These are phyloP conservation scores for Schizothecium vesticola DNA, from an alignment of 495 filamentous ascomycete species.

Conservation along the genomic window DNA sequence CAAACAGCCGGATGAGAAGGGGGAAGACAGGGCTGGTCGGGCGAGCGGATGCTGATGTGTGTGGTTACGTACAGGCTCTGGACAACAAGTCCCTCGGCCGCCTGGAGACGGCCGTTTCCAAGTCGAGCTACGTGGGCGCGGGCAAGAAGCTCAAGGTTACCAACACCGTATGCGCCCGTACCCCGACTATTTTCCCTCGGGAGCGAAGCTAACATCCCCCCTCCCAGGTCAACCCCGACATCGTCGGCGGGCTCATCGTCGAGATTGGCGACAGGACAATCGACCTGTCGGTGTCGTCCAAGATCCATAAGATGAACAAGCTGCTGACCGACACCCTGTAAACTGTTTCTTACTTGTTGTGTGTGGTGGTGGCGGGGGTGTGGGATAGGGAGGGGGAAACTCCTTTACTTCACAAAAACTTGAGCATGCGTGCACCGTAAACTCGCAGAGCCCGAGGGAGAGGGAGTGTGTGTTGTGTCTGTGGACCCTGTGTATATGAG, in stretches of 20 bases:
- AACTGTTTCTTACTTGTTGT: constrained; percentile 42
- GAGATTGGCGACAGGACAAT: constrained; percentile 98
- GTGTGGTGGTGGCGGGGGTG: neutral
- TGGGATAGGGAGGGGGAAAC: neutral
- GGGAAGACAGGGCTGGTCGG: neutral
- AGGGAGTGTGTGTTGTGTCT: neutral
- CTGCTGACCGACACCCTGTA: constrained; percentile 92
- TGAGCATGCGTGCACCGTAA: neutral
- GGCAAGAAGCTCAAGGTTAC: constrained; percentile 98
- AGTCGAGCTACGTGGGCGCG: constrained; percentile 80
- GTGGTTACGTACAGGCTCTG: constrained; percentile 55
- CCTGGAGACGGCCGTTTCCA: constrained; percentile 81
- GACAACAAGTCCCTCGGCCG: constrained; percentile 78
- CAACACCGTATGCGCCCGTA: constrained; percentile 61
- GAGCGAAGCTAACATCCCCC: neutral
- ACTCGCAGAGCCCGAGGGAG: neutral
- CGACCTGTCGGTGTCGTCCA: constrained; percentile 90
- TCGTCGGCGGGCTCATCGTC: constrained; percentile 88
- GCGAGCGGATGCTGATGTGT: neutral
- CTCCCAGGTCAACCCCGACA: constrained; percentile 80
- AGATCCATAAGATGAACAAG: constrained; percentile 98
- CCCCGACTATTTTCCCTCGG: too few relatives aligned
- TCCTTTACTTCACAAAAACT: neutral
- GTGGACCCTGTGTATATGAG: constrained; percentile 16
- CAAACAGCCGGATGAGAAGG: neutral